A percentile compares a stretch with the other conserved stretches of the same genome.
These are phyloP conservation scores for Termitomyces sp. DNA, from an alignment of 768 basidiomycete genomes.

Conservation along the genomic window DNA sequence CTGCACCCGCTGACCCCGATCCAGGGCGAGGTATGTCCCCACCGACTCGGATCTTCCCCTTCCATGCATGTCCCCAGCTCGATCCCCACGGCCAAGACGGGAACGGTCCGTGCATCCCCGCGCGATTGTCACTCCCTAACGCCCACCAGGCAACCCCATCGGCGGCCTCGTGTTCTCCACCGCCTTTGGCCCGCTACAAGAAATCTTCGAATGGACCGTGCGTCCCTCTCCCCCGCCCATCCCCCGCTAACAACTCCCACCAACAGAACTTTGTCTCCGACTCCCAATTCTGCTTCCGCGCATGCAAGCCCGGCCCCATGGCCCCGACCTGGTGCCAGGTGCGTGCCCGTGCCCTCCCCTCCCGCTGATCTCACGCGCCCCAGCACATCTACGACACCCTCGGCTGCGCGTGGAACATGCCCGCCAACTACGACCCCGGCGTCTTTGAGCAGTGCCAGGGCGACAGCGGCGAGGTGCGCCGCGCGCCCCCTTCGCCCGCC, in stretches of 20 bases:
- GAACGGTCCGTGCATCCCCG: conserved; percentile 27
- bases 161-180: conserved; percentile 70
- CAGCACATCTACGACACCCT: conserved; percentile 49
- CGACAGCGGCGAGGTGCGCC: conserved; percentile 42
- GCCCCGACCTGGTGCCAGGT: conserved; percentile 46
- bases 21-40: conserved; percentile 20
- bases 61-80: conserved; percentile 27
- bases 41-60: background rate
- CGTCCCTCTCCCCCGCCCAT: conserved; percentile 4
- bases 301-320: conserved; percentile 47
- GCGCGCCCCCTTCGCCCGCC: background rate
- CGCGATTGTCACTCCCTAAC: background rate
- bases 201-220: conserved; percentile 75
- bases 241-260: background rate
- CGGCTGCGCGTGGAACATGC: conserved; percentile 62
- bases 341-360: background rate
- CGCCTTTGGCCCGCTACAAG: conserved; percentile 53
- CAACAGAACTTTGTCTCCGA: conserved; percentile 56
- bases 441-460: conserved; percentile 46
- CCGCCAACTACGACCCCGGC: conserved; percentile 39
- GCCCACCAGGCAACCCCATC: conserved; percentile 41
- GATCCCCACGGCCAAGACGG: conserved; percentile 67
- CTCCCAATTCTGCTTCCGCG: conserved; percentile 66
- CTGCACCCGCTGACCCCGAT: background rate
- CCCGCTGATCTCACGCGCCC: no score